Evolutionary conservation across 495 filamentous ascomycete species (phyloP).

Genomic region (Daldinia decipiens): DNA sequence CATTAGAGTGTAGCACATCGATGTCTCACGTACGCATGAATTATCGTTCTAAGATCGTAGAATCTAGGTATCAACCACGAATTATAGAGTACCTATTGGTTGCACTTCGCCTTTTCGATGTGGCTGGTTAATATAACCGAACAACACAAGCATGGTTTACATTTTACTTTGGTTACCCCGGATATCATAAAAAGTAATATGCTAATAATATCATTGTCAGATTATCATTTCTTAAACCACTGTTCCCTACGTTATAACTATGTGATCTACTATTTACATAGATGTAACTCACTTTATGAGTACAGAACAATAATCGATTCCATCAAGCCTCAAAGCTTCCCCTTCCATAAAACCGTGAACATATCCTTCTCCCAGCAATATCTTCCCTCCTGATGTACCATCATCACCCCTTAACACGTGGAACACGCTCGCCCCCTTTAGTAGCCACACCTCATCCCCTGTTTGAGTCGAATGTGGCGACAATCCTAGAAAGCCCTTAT

Average conservation of each 20-base stretch:
- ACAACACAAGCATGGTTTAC: background rate
- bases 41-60: background rate
- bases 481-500: slow-evolving; percentile 21
- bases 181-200: background rate
- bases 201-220: background rate
- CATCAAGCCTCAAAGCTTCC: slow-evolving; percentile 19
- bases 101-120: background rate
- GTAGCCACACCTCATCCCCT: slow-evolving; percentile 38
- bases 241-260: background rate
- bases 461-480: slow-evolving; percentile 26
- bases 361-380: slow-evolving; percentile 31
- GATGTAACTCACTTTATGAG: slow-evolving; percentile 11
- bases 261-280: background rate
- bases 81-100: too few relatives aligned
- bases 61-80: background rate
- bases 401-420: slow-evolving; percentile 11
- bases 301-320: slow-evolving; percentile 14
- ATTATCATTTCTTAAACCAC: background rate
- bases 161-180: background rate
- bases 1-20: background rate
- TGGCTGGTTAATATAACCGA: background rate
- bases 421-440: slow-evolving; percentile 35
- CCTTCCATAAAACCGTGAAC: slow-evolving; percentile 39
- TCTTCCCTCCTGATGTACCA: background rate
- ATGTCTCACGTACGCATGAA: background rate